A percentile compares a stretch with the other conserved stretches of the same genome.
Conservation (phyloP, 805 yeast species). For the Metschnikowia vanudenii region DNA sequence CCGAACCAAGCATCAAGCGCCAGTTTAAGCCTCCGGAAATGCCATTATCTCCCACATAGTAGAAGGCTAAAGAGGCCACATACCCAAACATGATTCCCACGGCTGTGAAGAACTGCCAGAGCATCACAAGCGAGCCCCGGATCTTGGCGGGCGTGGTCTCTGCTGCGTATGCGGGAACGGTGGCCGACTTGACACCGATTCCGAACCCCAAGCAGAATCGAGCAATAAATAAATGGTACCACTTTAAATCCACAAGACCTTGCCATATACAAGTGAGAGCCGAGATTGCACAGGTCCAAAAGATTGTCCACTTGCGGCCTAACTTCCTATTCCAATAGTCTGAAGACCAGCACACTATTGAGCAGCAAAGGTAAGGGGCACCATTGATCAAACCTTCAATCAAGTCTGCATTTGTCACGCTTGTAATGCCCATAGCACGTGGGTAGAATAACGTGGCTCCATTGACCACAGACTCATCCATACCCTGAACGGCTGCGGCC, state of each 20-base stretch:
- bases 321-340: conserved; percentile 49
- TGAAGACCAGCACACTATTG: conserved; percentile 61
- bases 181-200: conserved; percentile 64
- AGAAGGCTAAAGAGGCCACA: conserved; percentile 58
- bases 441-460: conserved; percentile 68
- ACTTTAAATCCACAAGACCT: conserved; percentile 53
- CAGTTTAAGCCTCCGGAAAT: conserved; percentile 51
- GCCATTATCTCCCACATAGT: conserved; percentile 47
- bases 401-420: conserved; percentile 48
- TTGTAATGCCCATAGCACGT: conserved; percentile 45
- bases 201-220: conserved; percentile 62
- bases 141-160: conserved; percentile 41
- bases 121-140: conserved; percentile 66
- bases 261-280: conserved; percentile 67
- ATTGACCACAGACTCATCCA: conserved; percentile 70
- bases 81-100: conserved; percentile 70
- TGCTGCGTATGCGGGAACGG: conserved; percentile 56
- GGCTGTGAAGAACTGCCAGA: conserved; percentile 77
- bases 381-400: conserved; percentile 61
- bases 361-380: conserved; percentile 63
- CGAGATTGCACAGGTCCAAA: conserved; percentile 58
- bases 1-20: conserved; percentile 67
- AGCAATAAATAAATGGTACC: conserved; percentile 61
- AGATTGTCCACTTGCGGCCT: conserved; percentile 63
- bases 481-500: conserved; percentile 73